Conservation (phyloP, 2,329 filamentous ascomycete species). For the Pestalotiopsis sp. region DNA sequence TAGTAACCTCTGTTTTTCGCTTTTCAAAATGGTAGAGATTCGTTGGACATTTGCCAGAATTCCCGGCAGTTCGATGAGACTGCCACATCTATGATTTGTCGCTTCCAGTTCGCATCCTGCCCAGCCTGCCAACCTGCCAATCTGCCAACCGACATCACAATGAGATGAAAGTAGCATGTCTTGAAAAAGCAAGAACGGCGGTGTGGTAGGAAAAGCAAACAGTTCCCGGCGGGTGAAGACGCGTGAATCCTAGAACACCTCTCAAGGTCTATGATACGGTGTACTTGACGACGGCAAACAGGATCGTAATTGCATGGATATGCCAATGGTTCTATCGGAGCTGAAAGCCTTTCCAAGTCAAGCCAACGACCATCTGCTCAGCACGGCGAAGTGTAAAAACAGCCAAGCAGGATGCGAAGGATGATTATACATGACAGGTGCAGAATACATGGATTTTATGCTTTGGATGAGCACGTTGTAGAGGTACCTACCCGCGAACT, state of each 20-base stretch:
- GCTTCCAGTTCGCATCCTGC: too few relatives aligned
- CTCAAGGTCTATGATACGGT: background rate
- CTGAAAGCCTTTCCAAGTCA: background rate
- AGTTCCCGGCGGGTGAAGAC: background rate
- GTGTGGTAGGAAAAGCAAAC: background rate
- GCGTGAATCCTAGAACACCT: background rate
- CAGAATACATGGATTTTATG: background rate
- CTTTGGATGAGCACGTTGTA: background rate
- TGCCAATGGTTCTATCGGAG: background rate
- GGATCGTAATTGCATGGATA: background rate
- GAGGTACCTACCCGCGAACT: background rate
- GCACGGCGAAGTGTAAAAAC: background rate
- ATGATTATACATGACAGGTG: background rate
- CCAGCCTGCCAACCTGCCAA: too few relatives aligned
- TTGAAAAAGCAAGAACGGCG: constrained; percentile 3
- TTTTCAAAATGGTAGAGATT: too few relatives aligned
- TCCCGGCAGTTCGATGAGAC: too few relatives aligned
- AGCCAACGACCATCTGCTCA: background rate
- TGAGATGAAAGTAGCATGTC: too few relatives aligned
- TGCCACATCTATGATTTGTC: too few relatives aligned
- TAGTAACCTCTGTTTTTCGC: too few relatives aligned
- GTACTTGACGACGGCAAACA: background rate
- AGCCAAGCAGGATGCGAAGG: background rate
- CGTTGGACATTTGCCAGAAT: too few relatives aligned
- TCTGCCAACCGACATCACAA: too few relatives aligned